Evolutionary conservation across 805 yeast genomes (phyloP).

Genomic region (Diddensiella caesifluorescens): DNA sequence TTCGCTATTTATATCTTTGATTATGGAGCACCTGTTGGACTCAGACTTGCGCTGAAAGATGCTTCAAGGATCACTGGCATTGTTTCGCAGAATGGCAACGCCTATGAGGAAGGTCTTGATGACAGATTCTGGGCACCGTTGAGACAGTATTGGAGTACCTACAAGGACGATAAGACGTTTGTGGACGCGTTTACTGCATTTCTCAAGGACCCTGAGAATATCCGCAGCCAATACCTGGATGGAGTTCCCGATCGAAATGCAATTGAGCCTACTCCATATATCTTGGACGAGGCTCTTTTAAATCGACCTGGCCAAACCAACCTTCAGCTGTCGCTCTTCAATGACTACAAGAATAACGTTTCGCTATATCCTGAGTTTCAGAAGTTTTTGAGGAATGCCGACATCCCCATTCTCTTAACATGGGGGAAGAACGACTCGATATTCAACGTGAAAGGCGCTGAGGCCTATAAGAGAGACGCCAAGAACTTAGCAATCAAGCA

Average conservation of each 20-base stretch:
- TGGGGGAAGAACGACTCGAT: constrained; percentile 42
- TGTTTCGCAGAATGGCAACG: constrained; percentile 42
- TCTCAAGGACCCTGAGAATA: not conserved
- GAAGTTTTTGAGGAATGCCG: constrained; percentile 29
- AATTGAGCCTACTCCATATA: constrained; percentile 32
- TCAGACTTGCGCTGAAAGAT: constrained; percentile 34
- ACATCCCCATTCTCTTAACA: constrained; percentile 35
- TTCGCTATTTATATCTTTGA: constrained; percentile 39
- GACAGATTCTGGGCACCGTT: constrained; percentile 37
- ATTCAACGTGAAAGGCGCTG: constrained; percentile 36
- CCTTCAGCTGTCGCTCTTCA: constrained; percentile 34
- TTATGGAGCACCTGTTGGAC: constrained; percentile 42
- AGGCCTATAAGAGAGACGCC: constrained; percentile 35
- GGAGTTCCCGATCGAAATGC: constrained; percentile 29
- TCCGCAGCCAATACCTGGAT: constrained; percentile 30
- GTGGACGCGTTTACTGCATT: constrained; percentile 15
- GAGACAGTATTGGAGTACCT: constrained; percentile 31
- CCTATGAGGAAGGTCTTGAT: constrained; percentile 40
- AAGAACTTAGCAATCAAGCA: constrained; percentile 29
- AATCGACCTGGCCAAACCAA: constrained; percentile 26
- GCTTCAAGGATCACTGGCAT: constrained; percentile 33
- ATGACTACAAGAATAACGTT: constrained; percentile 36
- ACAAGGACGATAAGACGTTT: constrained; percentile 10
- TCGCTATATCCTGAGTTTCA: constrained; percentile 37
- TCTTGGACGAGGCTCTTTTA: constrained; percentile 32